Percentiles rank a stretch among this genome's conserved stretches.
phyloP scores from a whole-genome alignment of 2,329 filamentous ascomycete species.

The Zymoseptoria ardabiliae region DNA sequence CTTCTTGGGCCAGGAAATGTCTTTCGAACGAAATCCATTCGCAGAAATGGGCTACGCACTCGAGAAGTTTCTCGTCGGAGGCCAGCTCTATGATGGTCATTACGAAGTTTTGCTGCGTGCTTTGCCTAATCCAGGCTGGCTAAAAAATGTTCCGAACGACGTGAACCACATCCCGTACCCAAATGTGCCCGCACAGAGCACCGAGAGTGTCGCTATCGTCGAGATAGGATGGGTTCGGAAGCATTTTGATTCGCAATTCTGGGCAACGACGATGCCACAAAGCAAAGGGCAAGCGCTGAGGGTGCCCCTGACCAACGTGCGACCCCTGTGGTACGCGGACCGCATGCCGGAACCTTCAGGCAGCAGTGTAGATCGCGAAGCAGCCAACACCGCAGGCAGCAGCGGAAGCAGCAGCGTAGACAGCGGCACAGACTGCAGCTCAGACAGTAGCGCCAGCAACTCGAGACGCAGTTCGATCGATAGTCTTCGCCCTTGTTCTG shows the following conservation, averaged over 20 bases:
- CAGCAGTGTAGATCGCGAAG: not conserved
- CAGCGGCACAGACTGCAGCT: no score
- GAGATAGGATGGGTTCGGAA: not conserved
- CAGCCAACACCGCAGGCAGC: not conserved
- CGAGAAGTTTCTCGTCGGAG: not conserved
- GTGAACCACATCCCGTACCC: not conserved
- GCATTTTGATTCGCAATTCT: not conserved
- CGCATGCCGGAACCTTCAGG: no score
- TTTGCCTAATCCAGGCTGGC: not conserved
- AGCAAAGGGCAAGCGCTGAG: not conserved
- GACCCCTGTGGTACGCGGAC: not conserved
- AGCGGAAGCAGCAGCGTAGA: not conserved
- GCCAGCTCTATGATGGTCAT: not conserved
- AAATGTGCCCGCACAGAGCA: not conserved
- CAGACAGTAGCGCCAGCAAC: not conserved
- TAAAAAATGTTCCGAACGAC: not conserved
- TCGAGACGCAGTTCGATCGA: not conserved
- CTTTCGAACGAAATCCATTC: not conserved
- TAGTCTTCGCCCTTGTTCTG: not conserved
- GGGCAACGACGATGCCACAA: not conserved
- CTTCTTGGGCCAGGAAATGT: not conserved
- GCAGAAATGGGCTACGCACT: not conserved
- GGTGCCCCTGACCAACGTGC: not conserved
- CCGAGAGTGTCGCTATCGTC: not conserved
- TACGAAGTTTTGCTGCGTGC: not conserved